Evolutionary conservation across 202 grass and related monocot genomes (phyloP).

Genomic region (Setaria viridis): DNA sequence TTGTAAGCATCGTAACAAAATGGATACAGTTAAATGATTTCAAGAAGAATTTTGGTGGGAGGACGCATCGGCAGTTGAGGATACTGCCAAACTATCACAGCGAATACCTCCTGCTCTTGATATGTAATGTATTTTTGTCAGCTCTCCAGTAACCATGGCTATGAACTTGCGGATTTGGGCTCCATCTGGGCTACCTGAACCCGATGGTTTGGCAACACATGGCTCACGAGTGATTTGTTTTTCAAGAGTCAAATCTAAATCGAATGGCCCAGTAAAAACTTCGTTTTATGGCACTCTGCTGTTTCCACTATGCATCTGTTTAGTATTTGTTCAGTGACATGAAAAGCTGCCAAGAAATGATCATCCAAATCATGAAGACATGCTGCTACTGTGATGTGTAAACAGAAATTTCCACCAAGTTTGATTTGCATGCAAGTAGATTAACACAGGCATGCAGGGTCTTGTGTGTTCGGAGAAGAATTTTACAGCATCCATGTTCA

Average conservation of each 20-base stretch:
- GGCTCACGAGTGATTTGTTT: background rate
- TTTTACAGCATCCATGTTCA: constrained; percentile 8
- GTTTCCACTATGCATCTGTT: background rate
- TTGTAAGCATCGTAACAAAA: no score
- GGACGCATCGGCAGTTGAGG: no score
- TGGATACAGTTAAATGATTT: no score
- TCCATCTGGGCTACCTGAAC: no score
- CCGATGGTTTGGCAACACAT: no score
- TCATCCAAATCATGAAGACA: background rate
- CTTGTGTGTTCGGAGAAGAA: background rate
- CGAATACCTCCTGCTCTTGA: no score
- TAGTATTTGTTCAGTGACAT: background rate
- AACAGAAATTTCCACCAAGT: background rate
- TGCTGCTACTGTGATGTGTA: background rate
- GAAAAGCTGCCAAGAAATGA: background rate
- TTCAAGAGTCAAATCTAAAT: background rate
- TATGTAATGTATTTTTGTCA: no score
- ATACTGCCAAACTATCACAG: no score
- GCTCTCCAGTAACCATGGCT: no score
- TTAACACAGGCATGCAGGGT: background rate
- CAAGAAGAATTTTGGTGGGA: no score
- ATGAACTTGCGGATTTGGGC: no score
- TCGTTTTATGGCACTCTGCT: background rate
- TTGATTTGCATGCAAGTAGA: background rate
- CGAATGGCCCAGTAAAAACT: background rate